Base-by-base conservation (phyloP, 108 stramenopile species). In the Skeletonema costatum region DNA sequence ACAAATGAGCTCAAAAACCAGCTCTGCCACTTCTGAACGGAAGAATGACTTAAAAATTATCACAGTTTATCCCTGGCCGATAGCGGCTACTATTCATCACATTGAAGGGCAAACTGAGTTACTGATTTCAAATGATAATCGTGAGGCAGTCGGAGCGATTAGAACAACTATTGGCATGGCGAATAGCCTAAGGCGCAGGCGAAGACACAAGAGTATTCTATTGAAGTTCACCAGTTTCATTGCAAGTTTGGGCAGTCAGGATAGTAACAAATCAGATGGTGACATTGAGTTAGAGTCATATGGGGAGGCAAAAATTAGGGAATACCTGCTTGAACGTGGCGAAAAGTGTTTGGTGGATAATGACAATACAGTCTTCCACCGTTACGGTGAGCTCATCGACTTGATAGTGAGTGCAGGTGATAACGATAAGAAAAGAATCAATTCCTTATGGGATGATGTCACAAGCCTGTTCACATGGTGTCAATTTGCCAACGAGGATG, bases 141-240 rank as follows among this genome's bases (percentile, higher is more conserved):
- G 44, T 13, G 44, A 63, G 21, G 62, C 25, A 9, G 62, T 73
- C 17, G 29, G 64, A 32, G 72, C 72, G 30, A 51, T 73, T 51
- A 35, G 62, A 51, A 64, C 51, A 39, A 64, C 19, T 63, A 73
- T 73, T 73, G 72, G 62, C 42, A 64, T 73, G 72, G 36, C 30
- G 2, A 63, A 73, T 21, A 73, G 46, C 35, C 36, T 73, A 17
- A 44, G 48, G 32, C 53, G 32, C 13, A 63, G 62, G 8, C 42
- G 35, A 42, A 71, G 32, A 19, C 41, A n/a, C 16, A 64, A 64
- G 60, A 42, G 72, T 16, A 32, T 64, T 13, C 42, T 73, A 5
- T 64, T 73, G 46, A 21, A 12, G 16, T 10, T 64, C 16, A 13
- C 56, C 36, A 62, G 64, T 46, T 44, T 44, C 9, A 64, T 73